Percentiles rank a stretch among this genome's conserved stretches.
phyloP scores from a whole-genome alignment of 257 asterid genomes.

The Coffea canephora region DNA sequence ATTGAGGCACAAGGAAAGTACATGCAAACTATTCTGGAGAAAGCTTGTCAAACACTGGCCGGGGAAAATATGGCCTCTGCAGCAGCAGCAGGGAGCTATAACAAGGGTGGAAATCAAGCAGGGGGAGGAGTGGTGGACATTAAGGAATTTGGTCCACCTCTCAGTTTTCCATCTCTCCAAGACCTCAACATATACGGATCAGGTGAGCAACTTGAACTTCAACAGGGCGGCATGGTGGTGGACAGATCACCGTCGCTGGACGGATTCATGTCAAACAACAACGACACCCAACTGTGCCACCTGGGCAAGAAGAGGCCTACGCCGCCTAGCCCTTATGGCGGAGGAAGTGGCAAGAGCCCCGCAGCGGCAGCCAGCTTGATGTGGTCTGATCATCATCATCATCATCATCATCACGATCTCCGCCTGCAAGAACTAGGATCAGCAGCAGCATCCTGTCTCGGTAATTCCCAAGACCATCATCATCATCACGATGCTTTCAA shows the following conservation, averaged over 20 bases:
- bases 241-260: conserved; percentile 46
- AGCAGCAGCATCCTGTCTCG: conserved; percentile 30
- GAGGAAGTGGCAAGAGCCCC: conserved; percentile 46
- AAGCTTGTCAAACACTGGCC: conserved; percentile 93
- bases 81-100: conserved; percentile 35
- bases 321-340: conserved; percentile 29
- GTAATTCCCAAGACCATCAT: conserved; percentile 7
- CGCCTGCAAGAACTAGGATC: conserved; percentile 61
- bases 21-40: conserved; percentile 92
- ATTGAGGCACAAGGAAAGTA: conserved; percentile 98
- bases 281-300: conserved; percentile 30
- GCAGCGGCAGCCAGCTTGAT: conserved; percentile 30
- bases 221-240: conserved; percentile 27
- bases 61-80: conserved; percentile 57
- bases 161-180: conserved; percentile 69
- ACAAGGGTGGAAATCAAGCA: conserved; percentile 33
- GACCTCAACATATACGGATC: conserved; percentile 78
- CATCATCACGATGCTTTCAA: neutral
- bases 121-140: conserved; percentile 15
- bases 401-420: conserved; percentile 36
- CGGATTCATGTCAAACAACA: conserved; percentile 29
- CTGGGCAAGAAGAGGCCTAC: conserved; percentile 55
- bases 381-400: conserved; percentile 49
- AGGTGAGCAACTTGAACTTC: conserved; percentile 45
- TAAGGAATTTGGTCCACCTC: conserved; percentile 43